Evolutionary conservation across 345 rosid species (phyloP), one percentile per base, ranked within the genome.

Genomic region (Salix dunnii): DNA sequence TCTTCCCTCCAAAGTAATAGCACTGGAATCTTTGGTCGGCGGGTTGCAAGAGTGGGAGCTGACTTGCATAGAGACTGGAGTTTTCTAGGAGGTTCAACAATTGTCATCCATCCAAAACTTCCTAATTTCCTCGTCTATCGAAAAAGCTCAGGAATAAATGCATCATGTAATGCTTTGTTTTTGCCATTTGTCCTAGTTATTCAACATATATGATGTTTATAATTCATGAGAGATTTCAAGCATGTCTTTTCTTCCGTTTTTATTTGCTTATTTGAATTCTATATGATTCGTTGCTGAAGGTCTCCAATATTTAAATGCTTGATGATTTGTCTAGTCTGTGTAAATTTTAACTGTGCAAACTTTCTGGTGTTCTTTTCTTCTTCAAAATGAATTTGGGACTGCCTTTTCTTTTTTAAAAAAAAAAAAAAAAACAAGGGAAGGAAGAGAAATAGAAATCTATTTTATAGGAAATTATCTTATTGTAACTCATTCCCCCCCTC

Each of bases 111-210:
- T 61, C 87, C 87, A 20, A 79, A 72, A 68, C 27, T 76, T 75
- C 61, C 86, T 25, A 76, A 77, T 30, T 67, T 73, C 23, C 6
- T 42, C 36, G 64, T 13, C 72, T 63, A 18, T 76, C 86, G 58
- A 70, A 92, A 85, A 75, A 25, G 72, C 79, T 69, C 81, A 1
- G 23, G 77, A 71, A 78, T 89, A 67, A 84, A 78, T 62, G 95
- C 98, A 84, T 92, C 98, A 83, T 94, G 97, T 92, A 89, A 86
- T 79, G 68, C 70, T 27, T 33, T 18, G 28, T n/a, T 70, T 76
- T 73, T n/a, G 17, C 18, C 27, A 5, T 14, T 42, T 11, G 23
- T 30, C 27, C 64, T 46, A 12, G 36, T 42, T 74, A 11, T 53
- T 70, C 14, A 38, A 10, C 23, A 3, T 30, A 33, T 58, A 25